These are phyloP conservation scores for Tolypocladium paradoxum DNA, from an alignment of 2,329 filamentous ascomycete genomes.

Conservation along the genomic window DNA sequence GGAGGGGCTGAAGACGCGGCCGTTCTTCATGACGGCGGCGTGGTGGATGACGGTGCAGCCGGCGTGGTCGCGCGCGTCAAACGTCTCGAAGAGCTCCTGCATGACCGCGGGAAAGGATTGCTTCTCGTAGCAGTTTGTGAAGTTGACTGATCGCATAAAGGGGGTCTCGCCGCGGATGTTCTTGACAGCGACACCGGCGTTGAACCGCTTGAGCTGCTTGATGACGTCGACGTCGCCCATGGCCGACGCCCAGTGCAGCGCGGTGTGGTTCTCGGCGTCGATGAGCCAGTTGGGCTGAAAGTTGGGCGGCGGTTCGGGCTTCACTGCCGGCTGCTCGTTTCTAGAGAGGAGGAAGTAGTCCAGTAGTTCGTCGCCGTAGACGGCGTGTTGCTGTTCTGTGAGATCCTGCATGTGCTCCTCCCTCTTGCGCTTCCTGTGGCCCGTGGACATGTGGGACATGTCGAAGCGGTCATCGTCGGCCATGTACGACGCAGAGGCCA, in stretches of 20 bases:
- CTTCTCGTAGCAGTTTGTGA: conserved; percentile 95
- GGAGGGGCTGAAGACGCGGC: conserved; percentile 70
- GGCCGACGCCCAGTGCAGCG: conserved; percentile 91
- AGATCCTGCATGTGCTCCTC: conserved; percentile 50
- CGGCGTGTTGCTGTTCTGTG: conserved; percentile 72
- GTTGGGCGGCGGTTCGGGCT: conserved; percentile 69
- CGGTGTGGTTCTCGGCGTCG: conserved; percentile 84
- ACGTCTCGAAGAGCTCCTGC: conserved; percentile 71
- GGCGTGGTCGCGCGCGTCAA: conserved; percentile 67
- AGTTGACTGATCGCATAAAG: conserved; percentile 86
- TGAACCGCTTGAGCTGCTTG: conserved; percentile 72
- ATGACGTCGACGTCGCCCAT: conserved; percentile 96
- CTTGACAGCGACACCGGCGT: conserved; percentile 60
- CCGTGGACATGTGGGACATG: conserved; percentile 51
- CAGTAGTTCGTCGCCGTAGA: conserved; percentile 86
- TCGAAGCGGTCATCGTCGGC: conserved; percentile 74
- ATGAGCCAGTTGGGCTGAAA: conserved; percentile 90
- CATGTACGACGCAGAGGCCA: conserved; percentile 75
- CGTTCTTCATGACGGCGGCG: conserved; percentile 78
- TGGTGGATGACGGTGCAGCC: conserved; percentile 90
- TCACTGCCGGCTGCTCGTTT: conserved; percentile 61
- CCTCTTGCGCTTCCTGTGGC: conserved; percentile 66
- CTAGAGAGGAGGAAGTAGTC: conserved; percentile 92
- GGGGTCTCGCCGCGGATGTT: conserved; percentile 77
- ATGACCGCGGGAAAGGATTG: conserved; percentile 79